Conservation (phyloP, 768 basidiomycete genomes). For the Kockovaella imperatae region DNA sequence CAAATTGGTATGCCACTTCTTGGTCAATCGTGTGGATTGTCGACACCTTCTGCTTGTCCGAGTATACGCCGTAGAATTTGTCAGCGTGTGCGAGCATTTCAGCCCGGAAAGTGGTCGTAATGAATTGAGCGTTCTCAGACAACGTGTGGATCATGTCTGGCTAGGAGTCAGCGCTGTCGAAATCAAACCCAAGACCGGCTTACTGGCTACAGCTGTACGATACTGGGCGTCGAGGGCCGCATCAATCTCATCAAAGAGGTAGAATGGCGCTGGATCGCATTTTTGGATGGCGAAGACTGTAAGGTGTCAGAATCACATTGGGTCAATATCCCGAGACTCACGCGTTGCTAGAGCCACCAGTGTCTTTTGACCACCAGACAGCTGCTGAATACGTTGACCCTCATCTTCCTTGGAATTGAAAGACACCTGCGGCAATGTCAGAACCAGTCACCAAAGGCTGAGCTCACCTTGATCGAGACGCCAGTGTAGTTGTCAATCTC, state of each 20-base stretch:
- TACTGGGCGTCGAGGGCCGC: constrained; percentile 97
- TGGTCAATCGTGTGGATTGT: constrained; percentile 77
- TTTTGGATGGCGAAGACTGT: constrained; percentile 97
- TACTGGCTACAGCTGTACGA: constrained; percentile 89
- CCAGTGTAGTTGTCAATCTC: constrained; percentile 89
- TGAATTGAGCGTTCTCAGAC: constrained; percentile 81
- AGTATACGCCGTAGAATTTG: constrained; percentile 93
- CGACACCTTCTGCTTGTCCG: constrained; percentile 91
- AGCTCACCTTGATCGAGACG: constrained; percentile 76
- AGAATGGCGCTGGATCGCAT: constrained; percentile 98
- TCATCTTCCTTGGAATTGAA: constrained; percentile 99
- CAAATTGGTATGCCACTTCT: constrained; percentile 88
- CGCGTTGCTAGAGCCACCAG: constrained; percentile 91
- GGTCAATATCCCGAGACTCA: constrained; percentile 35
- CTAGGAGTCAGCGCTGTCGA: constrained; percentile 7
- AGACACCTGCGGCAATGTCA: constrained; percentile 59
- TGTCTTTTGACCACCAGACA: constrained; percentile 96
- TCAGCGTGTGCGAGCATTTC: constrained; percentile 95
- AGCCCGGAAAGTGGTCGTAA: constrained; percentile 95
- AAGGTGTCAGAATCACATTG: background rate
- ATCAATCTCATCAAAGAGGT: constrained; percentile 99
- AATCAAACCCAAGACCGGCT: constrained; percentile 35
- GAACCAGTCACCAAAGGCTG: background rate
- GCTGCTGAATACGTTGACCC: constrained; percentile 87
- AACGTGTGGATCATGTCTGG: constrained; percentile 92